Base-by-base conservation (phyloP, 106 monocot species). In the Dendrobium catenatum region DNA sequence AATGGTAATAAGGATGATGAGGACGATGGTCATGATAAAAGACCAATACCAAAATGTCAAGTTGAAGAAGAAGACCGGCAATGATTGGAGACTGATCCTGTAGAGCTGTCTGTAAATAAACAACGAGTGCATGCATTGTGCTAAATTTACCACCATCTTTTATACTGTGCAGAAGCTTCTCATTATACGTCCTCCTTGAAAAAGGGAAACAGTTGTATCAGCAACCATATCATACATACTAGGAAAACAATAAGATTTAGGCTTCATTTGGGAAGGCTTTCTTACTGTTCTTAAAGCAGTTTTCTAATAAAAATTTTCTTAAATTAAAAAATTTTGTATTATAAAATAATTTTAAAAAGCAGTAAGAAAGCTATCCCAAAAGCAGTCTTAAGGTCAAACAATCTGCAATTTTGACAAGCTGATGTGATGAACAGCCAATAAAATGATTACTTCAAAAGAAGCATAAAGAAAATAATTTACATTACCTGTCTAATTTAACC, bases 21-120 rank as follows among this genome's bases (percentile, higher is more conserved):
- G 42, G 42, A 74, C 5, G 7, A 44, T 44, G 43, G 44, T 44
- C 9, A 42, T 44, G 43, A 48, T 72, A 54, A 58, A 31, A 76
- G 68, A 76, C 56, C 19, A 76, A 55, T 72, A 89, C 89, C 85
- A 90, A 31, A 75, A 90, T 77, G 80, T 90, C 90, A 67, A 90
- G 90, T 79, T 90, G 90, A 54, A 90, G 90, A 68, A 90, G 87
- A 41, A 90, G 86, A n/a, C 87, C 81, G 4, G 88, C 90, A 24
- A 90, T 49, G 40, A 88, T 75, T 4, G 90, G 90, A 33, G 79
- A 78, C 56, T 88, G 90, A 82, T 90, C 90, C 79, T 73, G 85
- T 5, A 79, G 48, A 72, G 87, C 75, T 5, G 82, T 84, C 75
- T 90, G 90, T 20, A 90, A 78, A 68, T 88, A 90, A 24, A 82